These are phyloP conservation scores for Cucumis cinereus DNA, from an alignment of 306 rosid genomes.

Conservation along the genomic window DNA sequence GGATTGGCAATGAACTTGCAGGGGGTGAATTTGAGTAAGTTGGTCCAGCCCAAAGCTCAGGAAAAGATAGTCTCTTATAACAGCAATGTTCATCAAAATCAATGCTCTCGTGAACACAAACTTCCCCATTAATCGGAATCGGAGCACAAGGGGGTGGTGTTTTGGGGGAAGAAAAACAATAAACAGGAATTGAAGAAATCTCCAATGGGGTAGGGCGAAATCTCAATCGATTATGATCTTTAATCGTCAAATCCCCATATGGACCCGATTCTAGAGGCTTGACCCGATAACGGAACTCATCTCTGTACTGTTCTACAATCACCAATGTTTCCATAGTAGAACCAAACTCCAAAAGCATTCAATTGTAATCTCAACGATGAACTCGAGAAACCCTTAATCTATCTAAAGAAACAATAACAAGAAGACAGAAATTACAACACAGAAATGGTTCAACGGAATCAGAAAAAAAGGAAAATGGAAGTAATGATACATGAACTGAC, in stretches of 20 bases:
- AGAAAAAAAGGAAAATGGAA: neutral
- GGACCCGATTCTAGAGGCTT: conserved; percentile 24
- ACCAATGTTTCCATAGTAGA: neutral
- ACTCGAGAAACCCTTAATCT: neutral
- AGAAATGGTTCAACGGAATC: neutral
- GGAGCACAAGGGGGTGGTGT: neutral
- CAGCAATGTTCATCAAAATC: conserved; percentile 22
- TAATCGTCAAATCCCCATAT: neutral
- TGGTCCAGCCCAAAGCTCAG: conserved; percentile 96
- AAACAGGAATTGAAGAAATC: conserved; percentile 1
- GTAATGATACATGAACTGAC: neutral
- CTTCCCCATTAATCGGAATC: conserved; percentile 21
- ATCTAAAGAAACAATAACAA: neutral
- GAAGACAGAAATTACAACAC: neutral
- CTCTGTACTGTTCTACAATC: conserved; percentile 39
- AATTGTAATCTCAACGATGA: neutral
- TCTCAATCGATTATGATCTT: neutral
- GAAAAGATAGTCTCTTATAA: conserved; percentile 28
- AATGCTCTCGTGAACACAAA: neutral
- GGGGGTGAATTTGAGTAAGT: conserved; percentile 92
- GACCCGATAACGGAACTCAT: conserved; percentile 27
- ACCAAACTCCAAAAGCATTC: neutral
- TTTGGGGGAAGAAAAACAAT: neutral
- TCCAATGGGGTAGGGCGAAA: neutral
- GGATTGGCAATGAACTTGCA: conserved; percentile 83